Evolutionary conservation across 352 stramenopile genomes (phyloP).

Genomic region (Phytophthora ohioensis): DNA sequence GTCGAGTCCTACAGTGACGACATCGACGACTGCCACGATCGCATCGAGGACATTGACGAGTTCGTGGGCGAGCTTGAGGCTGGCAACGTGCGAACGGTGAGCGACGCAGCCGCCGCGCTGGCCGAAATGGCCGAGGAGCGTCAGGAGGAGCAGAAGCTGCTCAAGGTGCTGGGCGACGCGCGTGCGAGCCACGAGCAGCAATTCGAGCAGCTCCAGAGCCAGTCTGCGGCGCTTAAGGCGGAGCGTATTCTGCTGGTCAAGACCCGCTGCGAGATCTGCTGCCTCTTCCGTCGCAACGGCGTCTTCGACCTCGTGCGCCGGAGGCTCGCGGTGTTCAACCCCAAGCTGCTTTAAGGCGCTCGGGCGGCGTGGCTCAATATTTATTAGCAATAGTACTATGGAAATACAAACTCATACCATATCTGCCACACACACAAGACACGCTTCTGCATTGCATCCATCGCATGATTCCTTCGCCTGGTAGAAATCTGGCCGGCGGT

Average conservation of each 20-base stretch:
- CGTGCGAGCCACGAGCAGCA: constrained; percentile 44
- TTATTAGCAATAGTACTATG: constrained; percentile 50
- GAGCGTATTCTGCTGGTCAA: constrained; percentile 43
- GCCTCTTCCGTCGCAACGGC: constrained; percentile 51
- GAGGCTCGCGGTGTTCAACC: constrained; percentile 41
- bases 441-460: constrained; percentile 6
- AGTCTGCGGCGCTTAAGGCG: constrained; percentile 35
- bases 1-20: constrained; percentile 53
- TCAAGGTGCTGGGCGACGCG: constrained; percentile 47
- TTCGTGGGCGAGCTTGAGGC: constrained; percentile 48
- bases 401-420: constrained; percentile 39
- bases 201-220: constrained; percentile 37
- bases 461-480: background rate
- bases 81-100: constrained; percentile 44
- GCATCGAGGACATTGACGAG: constrained; percentile 54
- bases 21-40: constrained; percentile 53
- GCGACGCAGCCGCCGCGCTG: constrained; percentile 39
- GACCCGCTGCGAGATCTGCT: constrained; percentile 51
- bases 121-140: constrained; percentile 51
- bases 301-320: constrained; percentile 52
- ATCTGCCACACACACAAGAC: constrained; percentile 9
- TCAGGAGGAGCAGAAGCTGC: constrained; percentile 48
- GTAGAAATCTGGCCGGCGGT: background rate
- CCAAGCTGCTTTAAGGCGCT: constrained; percentile 41
- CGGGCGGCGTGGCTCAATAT: constrained; percentile 27